Percentiles rank a stretch among this genome's conserved stretches.
phyloP scores from a whole-genome alignment of 768 basidiomycete species.

The Bullera alba region DNA sequence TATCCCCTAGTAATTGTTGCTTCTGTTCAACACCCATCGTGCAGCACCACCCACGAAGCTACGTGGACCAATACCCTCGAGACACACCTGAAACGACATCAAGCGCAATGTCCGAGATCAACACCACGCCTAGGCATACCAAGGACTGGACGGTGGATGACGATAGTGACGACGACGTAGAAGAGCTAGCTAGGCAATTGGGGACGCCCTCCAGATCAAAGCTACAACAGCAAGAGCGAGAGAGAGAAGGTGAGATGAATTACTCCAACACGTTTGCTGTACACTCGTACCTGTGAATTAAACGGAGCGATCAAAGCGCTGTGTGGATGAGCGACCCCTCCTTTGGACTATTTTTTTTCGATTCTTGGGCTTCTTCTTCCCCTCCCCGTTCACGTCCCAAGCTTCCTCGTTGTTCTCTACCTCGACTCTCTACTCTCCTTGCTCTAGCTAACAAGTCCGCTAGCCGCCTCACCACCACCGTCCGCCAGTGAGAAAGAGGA shows the following conservation, averaged over 20 bases:
- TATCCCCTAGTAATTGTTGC: too few relatives aligned
- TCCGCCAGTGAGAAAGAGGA: constrained; percentile 3
- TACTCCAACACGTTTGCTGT: background rate
- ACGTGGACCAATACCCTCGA: too few relatives aligned
- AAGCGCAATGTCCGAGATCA: constrained; percentile 2
- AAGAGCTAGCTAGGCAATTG: background rate
- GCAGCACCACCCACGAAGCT: too few relatives aligned
- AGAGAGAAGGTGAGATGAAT: background rate
- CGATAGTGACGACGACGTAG: constrained; percentile 6
- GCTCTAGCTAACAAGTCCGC: background rate
- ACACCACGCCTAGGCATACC: background rate
- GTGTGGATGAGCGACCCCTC: background rate
- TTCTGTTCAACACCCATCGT: too few relatives aligned
- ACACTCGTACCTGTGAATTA: background rate
- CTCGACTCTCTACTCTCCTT: background rate
- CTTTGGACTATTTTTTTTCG: background rate
- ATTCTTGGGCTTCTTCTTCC: background rate
- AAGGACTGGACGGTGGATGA: constrained; percentile 14
- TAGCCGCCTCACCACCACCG: background rate
- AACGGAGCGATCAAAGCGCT: background rate
- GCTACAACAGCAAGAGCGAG: background rate
- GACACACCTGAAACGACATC: too few relatives aligned
- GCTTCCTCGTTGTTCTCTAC: background rate
- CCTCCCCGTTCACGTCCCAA: background rate
- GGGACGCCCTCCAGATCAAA: background rate